Percentiles rank a stretch among this genome's conserved stretches.
Evolutionary conservation across 2,329 filamentous ascomycete genomes (phyloP).

Genomic region (Aspergillus sp.): DNA sequence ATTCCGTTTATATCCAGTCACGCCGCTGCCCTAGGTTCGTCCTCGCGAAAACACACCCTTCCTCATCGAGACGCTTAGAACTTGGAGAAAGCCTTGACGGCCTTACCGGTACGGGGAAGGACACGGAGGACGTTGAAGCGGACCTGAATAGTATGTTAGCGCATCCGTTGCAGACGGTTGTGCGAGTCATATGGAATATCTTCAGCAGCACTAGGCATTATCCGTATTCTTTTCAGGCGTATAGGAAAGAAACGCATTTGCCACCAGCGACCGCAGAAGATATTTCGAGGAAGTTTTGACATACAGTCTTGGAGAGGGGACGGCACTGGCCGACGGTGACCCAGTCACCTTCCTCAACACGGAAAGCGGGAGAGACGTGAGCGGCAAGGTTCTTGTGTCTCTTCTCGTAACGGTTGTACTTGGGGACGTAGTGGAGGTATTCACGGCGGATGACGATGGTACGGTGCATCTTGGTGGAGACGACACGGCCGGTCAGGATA

Average conservation of each 20-base stretch:
- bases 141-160: slow-evolving; percentile 60
- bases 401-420: slow-evolving; percentile 99
- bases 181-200: not conserved
- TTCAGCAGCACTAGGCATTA: not conserved
- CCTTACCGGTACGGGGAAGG: slow-evolving; percentile 94
- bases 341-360: slow-evolving; percentile 99
- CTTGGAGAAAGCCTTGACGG: slow-evolving; percentile 97
- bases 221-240: not conserved
- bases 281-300: slow-evolving; percentile 42
- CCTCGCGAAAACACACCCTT: slow-evolving; percentile 34
- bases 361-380: slow-evolving; percentile 99
- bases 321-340: slow-evolving; percentile 99
- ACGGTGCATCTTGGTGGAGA: slow-evolving; percentile 99
- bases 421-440: slow-evolving; percentile 99
- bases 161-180: not conserved
- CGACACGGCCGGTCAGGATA: slow-evolving; percentile 98
- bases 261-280: not conserved
- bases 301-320: slow-evolving; percentile 98
- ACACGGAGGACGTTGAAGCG: slow-evolving; percentile 99
- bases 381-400: slow-evolving; percentile 99
- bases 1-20: slow-evolving; percentile 42
- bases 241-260: not conserved
- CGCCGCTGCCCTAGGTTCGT: slow-evolving; percentile 40
- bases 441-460: slow-evolving; percentile 99
- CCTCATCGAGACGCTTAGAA: slow-evolving; percentile 68